Percentiles rank a stretch among this genome's conserved stretches.
Evolutionary conservation across 148 eudicot species (phyloP).

Genomic region (Nepenthes mirabilis): DNA sequence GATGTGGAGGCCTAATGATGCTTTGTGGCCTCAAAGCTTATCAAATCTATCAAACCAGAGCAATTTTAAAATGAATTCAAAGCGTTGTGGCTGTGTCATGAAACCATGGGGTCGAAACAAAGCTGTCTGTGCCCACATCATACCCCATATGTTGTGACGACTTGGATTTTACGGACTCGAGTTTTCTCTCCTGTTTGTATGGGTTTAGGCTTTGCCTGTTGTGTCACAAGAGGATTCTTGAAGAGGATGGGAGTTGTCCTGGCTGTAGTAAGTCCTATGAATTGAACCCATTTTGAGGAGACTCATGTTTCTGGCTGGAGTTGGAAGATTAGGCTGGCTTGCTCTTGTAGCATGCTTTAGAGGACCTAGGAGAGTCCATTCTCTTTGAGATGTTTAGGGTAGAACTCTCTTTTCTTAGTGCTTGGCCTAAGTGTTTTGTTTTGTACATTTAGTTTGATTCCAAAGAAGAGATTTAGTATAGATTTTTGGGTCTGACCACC

Average conservation of each 20-base stretch:
- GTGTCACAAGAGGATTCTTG: constrained; percentile 89
- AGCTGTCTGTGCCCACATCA: constrained; percentile 29
- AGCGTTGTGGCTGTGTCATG: constrained; percentile 22
- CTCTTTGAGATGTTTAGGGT: constrained; percentile 1
- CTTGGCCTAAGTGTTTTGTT: constrained; percentile 24
- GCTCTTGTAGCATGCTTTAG: constrained; percentile 71
- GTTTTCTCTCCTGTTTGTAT: constrained; percentile 76
- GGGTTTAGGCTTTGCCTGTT: constrained; percentile 92
- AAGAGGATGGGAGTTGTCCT: constrained; percentile 87
- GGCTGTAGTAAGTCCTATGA: constrained; percentile 91
- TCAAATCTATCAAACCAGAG: constrained; percentile 70
- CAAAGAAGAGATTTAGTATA: constrained; percentile 31
- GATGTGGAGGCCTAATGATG: constrained; percentile 88
- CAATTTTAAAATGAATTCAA: constrained; percentile 49
- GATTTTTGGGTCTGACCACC: constrained; percentile 27
- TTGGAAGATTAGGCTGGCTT: constrained; percentile 43
- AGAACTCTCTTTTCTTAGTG: constrained; percentile 24
- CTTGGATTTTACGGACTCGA: constrained; percentile 72
- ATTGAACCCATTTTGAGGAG: constrained; percentile 34
- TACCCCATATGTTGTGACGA: constrained; percentile 95
- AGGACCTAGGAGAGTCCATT: constrained; percentile 38
- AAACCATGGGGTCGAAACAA: constrained; percentile 40
- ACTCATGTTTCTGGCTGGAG: constrained; percentile 36
- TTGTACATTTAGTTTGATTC: constrained; percentile 30
- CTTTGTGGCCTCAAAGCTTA: constrained; percentile 66